Base-by-base conservation (phyloP, 73 alveolate genomes). In the Tetrahymena thermophila region DNA sequence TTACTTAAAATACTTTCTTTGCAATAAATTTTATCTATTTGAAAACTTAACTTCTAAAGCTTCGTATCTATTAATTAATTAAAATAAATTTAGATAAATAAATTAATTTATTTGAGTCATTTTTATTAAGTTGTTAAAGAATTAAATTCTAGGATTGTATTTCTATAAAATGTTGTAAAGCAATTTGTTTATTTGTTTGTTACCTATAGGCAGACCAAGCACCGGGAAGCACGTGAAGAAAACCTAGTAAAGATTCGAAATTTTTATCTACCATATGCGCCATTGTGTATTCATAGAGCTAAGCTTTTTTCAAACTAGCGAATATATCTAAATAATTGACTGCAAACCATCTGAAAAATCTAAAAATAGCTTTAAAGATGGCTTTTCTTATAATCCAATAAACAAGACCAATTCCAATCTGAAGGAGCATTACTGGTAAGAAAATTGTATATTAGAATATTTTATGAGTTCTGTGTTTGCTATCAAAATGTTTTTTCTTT, bases 121-220 rank as follows among this genome's bases (percentile, higher is more conserved):
- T 40, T 40, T 40, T 4, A 40, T 40, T 40, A 1, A 4, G 44
- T 40, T 9, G 44, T n/a, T n/a, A n/a, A n/a, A n/a, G n/a, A n/a
- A n/a, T n/a, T n/a, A n/a, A n/a, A n/a, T n/a, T n/a, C n/a, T n/a
- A n/a, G n/a, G n/a, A n/a, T n/a, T n/a, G n/a, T n/a, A n/a, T n/a
- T n/a, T n/a, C n/a, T n/a, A n/a, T n/a, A n/a, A n/a, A n/a, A n/a
- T n/a, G n/a, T n/a, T n/a, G n/a, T n/a, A n/a, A n/a, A n/a, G n/a
- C n/a, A n/a, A n/a, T n/a, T n/a, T n/a, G n/a, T n/a, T n/a, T n/a
- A n/a, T n/a, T n/a, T n/a, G n/a, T n/a, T n/a, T 40, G 0, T 40
- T 40, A 96, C 93, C 97, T 83, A 93, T 96, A 96, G 17, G 97
- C 98, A n/a, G 97, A 94, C 50, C 96, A 96, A 28, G 97, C 98